phyloP scores from a whole-genome alignment of 331 rosid species.

The Phaseolus coccineus region DNA sequence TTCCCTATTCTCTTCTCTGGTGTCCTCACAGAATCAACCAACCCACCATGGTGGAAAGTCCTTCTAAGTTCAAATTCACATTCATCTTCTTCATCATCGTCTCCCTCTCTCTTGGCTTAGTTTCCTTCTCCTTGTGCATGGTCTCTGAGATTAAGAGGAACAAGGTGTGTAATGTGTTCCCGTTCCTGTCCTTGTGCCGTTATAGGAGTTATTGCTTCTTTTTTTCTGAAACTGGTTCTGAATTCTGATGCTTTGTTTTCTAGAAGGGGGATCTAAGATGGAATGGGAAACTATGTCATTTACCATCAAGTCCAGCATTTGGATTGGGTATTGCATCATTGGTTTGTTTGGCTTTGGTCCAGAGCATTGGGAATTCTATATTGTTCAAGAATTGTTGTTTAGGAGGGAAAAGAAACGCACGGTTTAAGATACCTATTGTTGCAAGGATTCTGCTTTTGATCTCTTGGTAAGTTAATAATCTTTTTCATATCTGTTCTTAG shows the following conservation, averaged over 20 bases:
- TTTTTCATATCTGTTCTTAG: constrained; percentile 35
- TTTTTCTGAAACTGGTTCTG: constrained; percentile 2
- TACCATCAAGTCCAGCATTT: constrained; percentile 79
- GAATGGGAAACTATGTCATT: constrained; percentile 66
- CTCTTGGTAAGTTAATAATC: constrained; percentile 76
- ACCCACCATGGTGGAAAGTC: constrained; percentile 74
- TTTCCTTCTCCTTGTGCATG: constrained; percentile 70
- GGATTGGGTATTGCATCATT: constrained; percentile 76
- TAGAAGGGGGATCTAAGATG: constrained; percentile 70
- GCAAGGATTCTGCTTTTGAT: constrained; percentile 60
- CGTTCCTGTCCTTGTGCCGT: not conserved
- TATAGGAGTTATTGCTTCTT: not conserved
- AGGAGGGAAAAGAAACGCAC: constrained; percentile 50
- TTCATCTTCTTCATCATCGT: constrained; percentile 46
- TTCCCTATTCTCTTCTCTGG: constrained; percentile 38
- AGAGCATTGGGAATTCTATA: constrained; percentile 62
- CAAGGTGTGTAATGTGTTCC: constrained; percentile 47
- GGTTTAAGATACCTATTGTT: constrained; percentile 51
- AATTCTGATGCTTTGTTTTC: constrained; percentile 38
- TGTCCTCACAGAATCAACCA: constrained; percentile 30
- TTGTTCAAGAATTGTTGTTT: constrained; percentile 53
- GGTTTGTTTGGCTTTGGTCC: constrained; percentile 63
- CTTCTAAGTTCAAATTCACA: constrained; percentile 44
- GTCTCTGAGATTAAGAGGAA: constrained; percentile 71
- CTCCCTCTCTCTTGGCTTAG: constrained; percentile 62